Evolutionary conservation across 352 stramenopile genomes (phyloP).

Genomic region (Pythium myriotylum): DNA sequence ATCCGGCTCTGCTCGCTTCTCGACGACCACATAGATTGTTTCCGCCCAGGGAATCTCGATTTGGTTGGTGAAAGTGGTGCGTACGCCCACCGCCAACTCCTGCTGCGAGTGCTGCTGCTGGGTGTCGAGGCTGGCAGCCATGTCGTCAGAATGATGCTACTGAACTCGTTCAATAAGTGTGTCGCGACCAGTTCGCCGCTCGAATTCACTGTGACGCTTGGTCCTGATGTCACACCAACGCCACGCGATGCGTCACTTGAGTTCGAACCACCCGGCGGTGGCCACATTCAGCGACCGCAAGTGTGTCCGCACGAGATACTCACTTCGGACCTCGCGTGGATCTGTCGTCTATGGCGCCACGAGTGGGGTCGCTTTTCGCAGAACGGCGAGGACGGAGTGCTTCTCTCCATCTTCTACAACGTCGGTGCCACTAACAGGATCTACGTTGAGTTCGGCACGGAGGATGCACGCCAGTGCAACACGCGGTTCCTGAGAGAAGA

Average conservation of each 20-base stretch:
- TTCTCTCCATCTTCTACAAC: constrained; percentile 58
- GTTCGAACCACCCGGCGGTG: background rate
- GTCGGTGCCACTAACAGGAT: constrained; percentile 37
- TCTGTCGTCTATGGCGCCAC: constrained; percentile 63
- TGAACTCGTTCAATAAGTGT: constrained; percentile 50
- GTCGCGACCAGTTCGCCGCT: constrained; percentile 28
- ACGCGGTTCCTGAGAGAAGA: constrained; percentile 53
- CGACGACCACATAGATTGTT: constrained; percentile 49
- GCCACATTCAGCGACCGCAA: constrained; percentile 7
- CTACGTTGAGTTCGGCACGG: constrained; percentile 74
- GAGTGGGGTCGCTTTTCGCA: constrained; percentile 69
- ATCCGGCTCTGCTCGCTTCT: constrained; percentile 49
- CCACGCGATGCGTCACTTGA: constrained; percentile 13
- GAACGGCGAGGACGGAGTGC: constrained; percentile 73
- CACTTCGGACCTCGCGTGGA: constrained; percentile 28
- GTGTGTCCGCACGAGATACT: constrained; percentile 2
- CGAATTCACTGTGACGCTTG: constrained; percentile 21
- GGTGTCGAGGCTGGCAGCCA: constrained; percentile 31
- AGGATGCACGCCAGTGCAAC: constrained; percentile 62
- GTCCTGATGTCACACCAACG: constrained; percentile 16
- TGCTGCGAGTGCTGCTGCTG: constrained; percentile 43
- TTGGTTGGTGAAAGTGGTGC: constrained; percentile 24
- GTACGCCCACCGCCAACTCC: constrained; percentile 22
- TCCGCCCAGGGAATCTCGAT: constrained; percentile 29
- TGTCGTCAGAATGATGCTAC: constrained; percentile 40